phyloP scores from a whole-genome alignment of 148 eudicot genomes.

The Simmondsia chinensis region DNA sequence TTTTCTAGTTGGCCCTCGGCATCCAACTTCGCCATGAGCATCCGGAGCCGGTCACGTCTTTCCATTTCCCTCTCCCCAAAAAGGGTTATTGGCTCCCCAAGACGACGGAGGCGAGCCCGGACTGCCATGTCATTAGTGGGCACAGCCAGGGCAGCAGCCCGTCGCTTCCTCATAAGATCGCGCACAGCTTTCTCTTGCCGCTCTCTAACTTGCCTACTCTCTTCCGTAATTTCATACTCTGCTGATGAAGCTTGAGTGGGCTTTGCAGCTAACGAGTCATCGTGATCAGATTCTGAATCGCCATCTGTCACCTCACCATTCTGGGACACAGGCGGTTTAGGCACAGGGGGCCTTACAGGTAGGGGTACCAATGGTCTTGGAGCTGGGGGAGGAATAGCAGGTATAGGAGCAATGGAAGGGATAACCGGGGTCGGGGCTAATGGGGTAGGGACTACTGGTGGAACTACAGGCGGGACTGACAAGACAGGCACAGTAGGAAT shows the following conservation, averaged over 20 bases:
- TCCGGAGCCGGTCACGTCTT: constrained; percentile 78
- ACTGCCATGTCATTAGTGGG: constrained; percentile 92
- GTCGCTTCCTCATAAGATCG: constrained; percentile 75
- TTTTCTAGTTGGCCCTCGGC: constrained; percentile 83
- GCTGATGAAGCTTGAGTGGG: constrained; percentile 19
- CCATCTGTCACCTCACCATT: constrained; percentile 46
- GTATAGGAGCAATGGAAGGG: constrained; percentile 60
- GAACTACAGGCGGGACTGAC: constrained; percentile 23
- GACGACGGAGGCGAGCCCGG: constrained; percentile 60
- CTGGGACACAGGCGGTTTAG: constrained; percentile 33
- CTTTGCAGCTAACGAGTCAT: constrained; percentile 29
- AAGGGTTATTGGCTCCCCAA: constrained; percentile 84
- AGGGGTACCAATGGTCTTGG: constrained; percentile 67
- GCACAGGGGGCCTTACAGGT: constrained; percentile 47
- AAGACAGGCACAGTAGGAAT: constrained; percentile 4
- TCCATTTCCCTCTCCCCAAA: constrained; percentile 98
- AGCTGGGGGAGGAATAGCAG: constrained; percentile 19
- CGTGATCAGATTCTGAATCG: constrained; percentile 53
- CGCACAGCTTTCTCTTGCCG: constrained; percentile 72
- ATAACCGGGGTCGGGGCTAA: constrained; percentile 32
- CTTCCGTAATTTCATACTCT: constrained; percentile 78
- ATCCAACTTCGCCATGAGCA: constrained; percentile 88
- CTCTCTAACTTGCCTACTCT: constrained; percentile 59
- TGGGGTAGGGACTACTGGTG: constrained; percentile 31
- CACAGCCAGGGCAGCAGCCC: constrained; percentile 87